These are phyloP conservation scores for Boletus albobrunnescens DNA, from an alignment of 1,284 basidiomycete genomes.

Conservation along the genomic window DNA sequence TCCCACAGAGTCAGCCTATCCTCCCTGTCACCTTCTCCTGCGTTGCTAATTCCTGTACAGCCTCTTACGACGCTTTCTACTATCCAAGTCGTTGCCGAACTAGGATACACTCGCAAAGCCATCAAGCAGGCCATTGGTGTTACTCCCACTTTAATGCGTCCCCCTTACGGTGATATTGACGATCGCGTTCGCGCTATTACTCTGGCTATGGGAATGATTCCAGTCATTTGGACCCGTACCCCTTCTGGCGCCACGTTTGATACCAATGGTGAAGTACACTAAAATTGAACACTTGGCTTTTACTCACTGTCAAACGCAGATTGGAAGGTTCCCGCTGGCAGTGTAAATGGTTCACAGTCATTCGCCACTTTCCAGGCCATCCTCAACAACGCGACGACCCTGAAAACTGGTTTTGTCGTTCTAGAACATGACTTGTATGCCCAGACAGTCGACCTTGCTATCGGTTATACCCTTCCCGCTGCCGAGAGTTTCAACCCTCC, in stretches of 20 bases:
- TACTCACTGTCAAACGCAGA: constrained; percentile 41
- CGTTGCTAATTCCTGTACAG: constrained; percentile 33
- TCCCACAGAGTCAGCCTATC: constrained; percentile 53
- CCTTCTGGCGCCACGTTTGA: constrained; percentile 65
- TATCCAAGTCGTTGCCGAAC: constrained; percentile 86
- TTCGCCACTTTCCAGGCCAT: constrained; percentile 59
- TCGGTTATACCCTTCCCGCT: constrained; percentile 79
- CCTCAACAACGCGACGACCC: constrained; percentile 53
- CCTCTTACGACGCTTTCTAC: constrained; percentile 80
- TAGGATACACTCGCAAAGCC: constrained; percentile 87
- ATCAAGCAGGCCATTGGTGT: constrained; percentile 77
- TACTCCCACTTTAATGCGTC: constrained; percentile 69
- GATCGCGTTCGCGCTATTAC: constrained; percentile 87
- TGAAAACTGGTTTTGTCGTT: constrained; percentile 78
- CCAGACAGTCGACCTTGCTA: constrained; percentile 83
- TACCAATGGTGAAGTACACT: constrained; percentile 57
- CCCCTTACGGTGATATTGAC: constrained; percentile 65
- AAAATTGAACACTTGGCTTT: neutral
- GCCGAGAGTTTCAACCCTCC: constrained; percentile 57
- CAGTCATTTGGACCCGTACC: constrained; percentile 76
- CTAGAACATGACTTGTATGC: constrained; percentile 85
- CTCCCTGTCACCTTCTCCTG: neutral
- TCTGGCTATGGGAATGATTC: constrained; percentile 75
- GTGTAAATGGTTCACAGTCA: constrained; percentile 54
- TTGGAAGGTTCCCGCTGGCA: constrained; percentile 78